These are phyloP conservation scores for Noccaea bulbosa DNA, from an alignment of 345 rosid species.

Conservation along the genomic window DNA sequence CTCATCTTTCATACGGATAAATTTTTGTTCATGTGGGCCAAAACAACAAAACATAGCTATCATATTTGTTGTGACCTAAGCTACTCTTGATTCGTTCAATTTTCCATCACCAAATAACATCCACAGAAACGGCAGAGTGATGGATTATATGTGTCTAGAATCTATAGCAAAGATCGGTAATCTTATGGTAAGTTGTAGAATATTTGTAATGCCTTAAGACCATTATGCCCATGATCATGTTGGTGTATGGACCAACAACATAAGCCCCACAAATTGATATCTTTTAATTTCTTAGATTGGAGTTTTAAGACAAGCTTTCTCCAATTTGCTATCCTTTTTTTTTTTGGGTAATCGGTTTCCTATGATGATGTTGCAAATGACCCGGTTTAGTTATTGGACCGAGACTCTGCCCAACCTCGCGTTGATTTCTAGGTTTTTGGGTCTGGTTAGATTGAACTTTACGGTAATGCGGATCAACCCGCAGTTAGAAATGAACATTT, in stretches of 20 bases:
- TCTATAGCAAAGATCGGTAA: neutral
- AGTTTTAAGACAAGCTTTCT: constrained; percentile 20
- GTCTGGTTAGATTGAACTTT: neutral
- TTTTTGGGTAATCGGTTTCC: neutral
- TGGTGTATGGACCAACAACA: constrained; percentile 34
- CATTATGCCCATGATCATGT: constrained; percentile 9
- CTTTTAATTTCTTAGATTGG: constrained; percentile 2
- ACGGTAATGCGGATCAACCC: neutral
- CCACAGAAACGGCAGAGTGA: constrained; percentile 25
- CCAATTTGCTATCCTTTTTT: neutral
- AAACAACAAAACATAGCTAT: constrained; percentile 14
- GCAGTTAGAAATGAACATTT: neutral
- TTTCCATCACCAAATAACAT: constrained; percentile 15
- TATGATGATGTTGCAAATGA: neutral
- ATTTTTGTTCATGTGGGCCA: constrained; percentile 8
- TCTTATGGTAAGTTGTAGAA: constrained; percentile 29
- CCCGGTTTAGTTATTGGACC: neutral
- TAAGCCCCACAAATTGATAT: constrained; percentile 26
- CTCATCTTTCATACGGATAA: constrained; percentile 35
- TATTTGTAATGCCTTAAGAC: constrained; percentile 19
- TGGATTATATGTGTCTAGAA: constrained; percentile 28
- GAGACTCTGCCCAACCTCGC: neutral
- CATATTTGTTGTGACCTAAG: constrained; percentile 31
- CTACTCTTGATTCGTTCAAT: constrained; percentile 23
- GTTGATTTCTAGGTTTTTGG: neutral